Conservation (phyloP, 192 early-diverging fungal species). For the Linnemannia zychae region DNA sequence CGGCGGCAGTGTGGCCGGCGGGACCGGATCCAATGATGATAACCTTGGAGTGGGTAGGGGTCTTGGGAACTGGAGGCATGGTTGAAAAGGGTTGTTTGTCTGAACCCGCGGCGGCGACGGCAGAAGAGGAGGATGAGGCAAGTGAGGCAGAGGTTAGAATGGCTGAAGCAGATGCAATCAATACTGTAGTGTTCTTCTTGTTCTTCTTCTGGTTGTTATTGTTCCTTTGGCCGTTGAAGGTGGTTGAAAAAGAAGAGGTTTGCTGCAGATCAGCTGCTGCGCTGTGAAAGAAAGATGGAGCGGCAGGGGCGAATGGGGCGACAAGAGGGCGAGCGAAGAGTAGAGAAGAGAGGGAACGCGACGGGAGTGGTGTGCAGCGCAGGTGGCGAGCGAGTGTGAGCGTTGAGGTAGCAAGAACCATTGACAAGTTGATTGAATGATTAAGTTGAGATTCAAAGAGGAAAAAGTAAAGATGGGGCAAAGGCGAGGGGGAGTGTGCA, state of each 20-base stretch:
- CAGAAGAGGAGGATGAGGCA: constrained; percentile 11
- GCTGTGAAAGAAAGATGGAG: constrained; percentile 29
- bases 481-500: background rate
- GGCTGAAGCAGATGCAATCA: constrained; percentile 33
- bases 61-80: constrained; percentile 46
- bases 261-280: constrained; percentile 23
- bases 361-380: background rate
- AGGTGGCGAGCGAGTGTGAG: constrained; percentile 1
- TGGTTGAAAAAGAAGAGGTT: background rate
- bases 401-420: constrained; percentile 8
- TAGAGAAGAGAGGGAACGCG: background rate
- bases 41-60: constrained; percentile 64
- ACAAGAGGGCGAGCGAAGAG: background rate
- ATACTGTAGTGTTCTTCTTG: background rate
- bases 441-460: background rate
- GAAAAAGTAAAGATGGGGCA: background rate
- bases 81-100: constrained; percentile 24
- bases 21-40: constrained; percentile 94
- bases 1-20: constrained; percentile 97
- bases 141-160: constrained; percentile 48
- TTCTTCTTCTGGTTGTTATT: constrained; percentile 11
- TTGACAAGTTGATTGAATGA: background rate
- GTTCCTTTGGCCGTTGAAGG: background rate
- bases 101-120: constrained; percentile 1
- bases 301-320: constrained; percentile 10